phyloP scores from a whole-genome alignment of 129 eudicot genomes.

The Lonicera japonica region DNA sequence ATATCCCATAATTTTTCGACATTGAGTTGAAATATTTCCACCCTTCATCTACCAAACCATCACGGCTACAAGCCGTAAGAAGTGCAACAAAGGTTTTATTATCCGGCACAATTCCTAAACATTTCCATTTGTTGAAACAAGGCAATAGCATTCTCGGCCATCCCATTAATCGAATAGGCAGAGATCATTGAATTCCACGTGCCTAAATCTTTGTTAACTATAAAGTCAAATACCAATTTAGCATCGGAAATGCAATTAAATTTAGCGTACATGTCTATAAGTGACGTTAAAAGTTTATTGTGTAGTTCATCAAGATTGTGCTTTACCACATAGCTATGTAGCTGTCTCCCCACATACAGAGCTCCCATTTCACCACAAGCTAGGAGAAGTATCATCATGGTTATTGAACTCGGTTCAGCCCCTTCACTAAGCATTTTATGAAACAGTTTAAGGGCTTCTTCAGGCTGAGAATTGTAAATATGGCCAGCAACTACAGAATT shows the following conservation, averaged over 20 bases:
- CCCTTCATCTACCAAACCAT: constrained; percentile 1
- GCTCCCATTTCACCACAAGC: not conserved
- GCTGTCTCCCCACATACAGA: not conserved
- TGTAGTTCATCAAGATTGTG: not conserved
- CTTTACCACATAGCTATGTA: not conserved
- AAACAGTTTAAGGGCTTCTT: constrained; percentile 14
- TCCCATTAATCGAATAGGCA: not conserved
- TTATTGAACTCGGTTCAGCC: constrained; percentile 10
- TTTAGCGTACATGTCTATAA: constrained; percentile 29
- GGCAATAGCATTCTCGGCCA: not conserved
- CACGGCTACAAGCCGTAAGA: not conserved
- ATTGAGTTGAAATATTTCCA: constrained; percentile 1
- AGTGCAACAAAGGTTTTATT: not conserved
- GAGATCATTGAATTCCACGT: constrained; percentile 10
- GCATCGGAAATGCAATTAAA: constrained; percentile 15
- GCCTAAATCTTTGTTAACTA: constrained; percentile 8
- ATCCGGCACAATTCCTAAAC: not conserved
- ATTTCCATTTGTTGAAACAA: constrained; percentile 2
- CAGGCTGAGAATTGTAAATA: constrained; percentile 7
- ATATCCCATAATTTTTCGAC: not conserved
- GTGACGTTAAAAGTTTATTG: constrained; percentile 11
- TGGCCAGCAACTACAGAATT: constrained; percentile 26
- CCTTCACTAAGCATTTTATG: constrained; percentile 17
- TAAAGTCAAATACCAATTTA: constrained; percentile 12
- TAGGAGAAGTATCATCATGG: constrained; percentile 20